Base-by-base conservation (phyloP, 2,329 filamentous ascomycete species). In the Lasiodiplodia citricola region DNA sequence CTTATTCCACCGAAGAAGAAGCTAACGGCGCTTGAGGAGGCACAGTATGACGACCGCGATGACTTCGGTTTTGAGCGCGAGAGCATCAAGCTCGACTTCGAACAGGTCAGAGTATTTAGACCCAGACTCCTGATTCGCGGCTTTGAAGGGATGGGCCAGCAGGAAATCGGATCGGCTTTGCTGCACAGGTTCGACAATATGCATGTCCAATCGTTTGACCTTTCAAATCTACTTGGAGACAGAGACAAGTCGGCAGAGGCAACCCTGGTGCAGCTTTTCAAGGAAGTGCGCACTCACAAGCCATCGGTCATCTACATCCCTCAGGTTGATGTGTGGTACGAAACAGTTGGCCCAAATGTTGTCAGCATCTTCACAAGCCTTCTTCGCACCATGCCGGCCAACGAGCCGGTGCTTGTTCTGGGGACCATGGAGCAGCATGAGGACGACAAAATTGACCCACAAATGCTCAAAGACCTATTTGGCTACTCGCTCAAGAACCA, bases 221-320 rank as follows among this genome's bases (percentile, higher is more conserved):
- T 99, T 68, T 90, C 94, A 0, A 96, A 92, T 18, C 85, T 99
- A 68, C 85, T 97, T 69, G 93, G 91, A 68, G 96, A 99, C 77
- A 88, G 89, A 3, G 90, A 92, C 71, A 88, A 93, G 83, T 89
- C 92, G 1, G 87, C 92, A 18, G 96, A 98, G 82, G 92, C 96
- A 73, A 92, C 94, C 11, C 89, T 99, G 71, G 93, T 97, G 14
- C 91, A 94, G 72, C 85, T 97, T 8, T 98, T 99, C 76, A 90
- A 92, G 0, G 96, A 98, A 81, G 92, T 97, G 47, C 93, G 95
- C 79, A 90, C 94, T 47, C 94, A 97, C 78, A 97, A 97, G 79
- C 96, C 96, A 0, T 96, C 94, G 77, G 93, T 98, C 47, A 96
- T 99, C 64, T 98, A 94, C 80, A 92, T 99, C 54, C 95, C 96